Evolutionary conservation across 768 basidiomycete genomes (phyloP), one percentile per base, ranked within the genome.

Genomic region (Agrocybe pediades): DNA sequence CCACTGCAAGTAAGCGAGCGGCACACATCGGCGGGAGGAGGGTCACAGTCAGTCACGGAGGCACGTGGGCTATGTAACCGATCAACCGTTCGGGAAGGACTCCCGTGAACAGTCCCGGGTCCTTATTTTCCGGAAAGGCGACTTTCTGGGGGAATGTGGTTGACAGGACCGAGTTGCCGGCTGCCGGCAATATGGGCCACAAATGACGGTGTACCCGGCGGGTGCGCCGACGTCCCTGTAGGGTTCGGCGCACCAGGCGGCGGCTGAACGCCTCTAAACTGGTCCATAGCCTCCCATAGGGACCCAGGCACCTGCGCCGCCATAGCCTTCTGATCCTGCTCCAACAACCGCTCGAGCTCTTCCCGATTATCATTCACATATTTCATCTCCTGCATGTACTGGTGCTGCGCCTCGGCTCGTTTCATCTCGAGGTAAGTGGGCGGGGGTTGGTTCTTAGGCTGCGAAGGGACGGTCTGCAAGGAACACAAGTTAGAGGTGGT

Each of bases 391-490:
- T 79, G 74, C 43, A 59, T 56, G 54, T 81, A 83, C 51, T 77
- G 75, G 40, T 68, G 54, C 60, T 82, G 82, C 1, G 82, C 81
- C 55, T 83, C 80, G 29, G 65, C 61, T 5, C 81, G 77, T 54
- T 81, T 82, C 58, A 72, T 74, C 57, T 83, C 82, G 17, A 83
- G 74, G 57, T 82, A 82, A 2, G 81, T 82, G 1, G 71, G 74
- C 0, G 82, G 80, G 11, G 75, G 65, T 9, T 59, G 67, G 16
- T 64, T 63, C 21, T 64, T 65, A 26, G 67, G 49, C 11, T 36
- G 33, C 11, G 11, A 4, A 17, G 53, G 55, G 25, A 65, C 41
- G 46, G 65, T 21, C 46, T 43, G n/a, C n/a, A n/a, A n/a, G n/a
- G n/a, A n/a, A n/a, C n/a, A n/a, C n/a, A n/a, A n/a, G n/a, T n/a